These are phyloP conservation scores for Rhodofomes roseus DNA, from an alignment of 1,284 basidiomycete species.

Conservation along the genomic window DNA sequence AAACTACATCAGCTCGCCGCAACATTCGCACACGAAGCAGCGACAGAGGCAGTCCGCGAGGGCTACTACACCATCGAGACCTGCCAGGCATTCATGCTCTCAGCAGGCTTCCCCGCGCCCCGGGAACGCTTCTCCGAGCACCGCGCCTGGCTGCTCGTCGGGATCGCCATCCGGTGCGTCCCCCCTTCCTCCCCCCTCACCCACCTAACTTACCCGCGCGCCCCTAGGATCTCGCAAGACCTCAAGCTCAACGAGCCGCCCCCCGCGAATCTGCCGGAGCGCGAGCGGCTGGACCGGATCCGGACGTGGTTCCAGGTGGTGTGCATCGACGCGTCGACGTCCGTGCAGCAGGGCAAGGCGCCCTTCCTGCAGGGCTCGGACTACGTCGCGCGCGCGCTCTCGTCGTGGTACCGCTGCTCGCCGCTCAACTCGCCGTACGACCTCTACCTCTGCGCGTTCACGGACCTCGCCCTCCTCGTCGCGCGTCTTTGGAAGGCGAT, in stretches of 20 bases:
- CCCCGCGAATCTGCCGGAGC: neutral
- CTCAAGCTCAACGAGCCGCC: neutral
- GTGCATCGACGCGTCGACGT: neutral
- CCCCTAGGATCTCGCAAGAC: neutral
- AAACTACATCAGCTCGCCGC: neutral
- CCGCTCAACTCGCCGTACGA: neutral
- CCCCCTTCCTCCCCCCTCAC: neutral
- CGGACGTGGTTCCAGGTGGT: constrained; percentile 2
- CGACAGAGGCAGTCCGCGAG: neutral
- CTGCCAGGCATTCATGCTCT: neutral
- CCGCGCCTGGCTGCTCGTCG: neutral
- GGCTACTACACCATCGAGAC: neutral
- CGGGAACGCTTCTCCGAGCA: neutral
- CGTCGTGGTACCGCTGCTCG: neutral
- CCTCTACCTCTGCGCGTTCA: neutral
- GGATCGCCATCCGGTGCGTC: neutral
- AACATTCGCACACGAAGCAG: neutral
- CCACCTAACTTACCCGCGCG: neutral
- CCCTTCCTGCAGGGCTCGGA: neutral
- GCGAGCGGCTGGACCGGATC: neutral
- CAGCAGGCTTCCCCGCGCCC: neutral
- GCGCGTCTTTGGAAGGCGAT: neutral
- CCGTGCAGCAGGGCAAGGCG: neutral
- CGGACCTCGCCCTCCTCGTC: neutral
- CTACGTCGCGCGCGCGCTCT: neutral